Evolutionary conservation across 768 basidiomycete genomes (phyloP).

Genomic region (Phanerodontia chrysosporium): DNA sequence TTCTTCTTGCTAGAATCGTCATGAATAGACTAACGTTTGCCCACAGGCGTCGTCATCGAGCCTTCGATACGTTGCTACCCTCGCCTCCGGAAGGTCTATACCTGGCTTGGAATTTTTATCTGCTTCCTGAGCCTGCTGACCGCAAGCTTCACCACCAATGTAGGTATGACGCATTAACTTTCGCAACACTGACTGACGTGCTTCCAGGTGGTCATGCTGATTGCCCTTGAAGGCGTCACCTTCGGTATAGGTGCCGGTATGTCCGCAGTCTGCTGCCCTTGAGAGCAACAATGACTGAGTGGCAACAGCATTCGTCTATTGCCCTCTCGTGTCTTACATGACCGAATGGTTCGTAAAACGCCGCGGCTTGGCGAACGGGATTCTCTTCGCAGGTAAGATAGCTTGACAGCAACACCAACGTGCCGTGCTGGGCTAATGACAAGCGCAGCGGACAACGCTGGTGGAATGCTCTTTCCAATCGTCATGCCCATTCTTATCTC

Average conservation of each 20-base stretch:
- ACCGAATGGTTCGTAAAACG: conserved; percentile 30
- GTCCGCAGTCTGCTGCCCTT: neutral
- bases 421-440: neutral
- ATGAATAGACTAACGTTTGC: neutral
- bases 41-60: conserved; percentile 19
- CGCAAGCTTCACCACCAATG: conserved; percentile 20
- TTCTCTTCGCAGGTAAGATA: conserved; percentile 24
- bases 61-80: conserved; percentile 23
- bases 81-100: conserved; percentile 11
- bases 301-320: conserved; percentile 21
- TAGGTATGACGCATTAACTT: neutral
- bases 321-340: conserved; percentile 25
- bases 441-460: conserved; percentile 1
- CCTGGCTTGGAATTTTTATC: conserved; percentile 20
- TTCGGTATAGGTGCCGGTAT: conserved; percentile 27
- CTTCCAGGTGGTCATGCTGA: neutral
- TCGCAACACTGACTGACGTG: neutral
- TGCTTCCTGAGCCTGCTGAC: conserved; percentile 23
- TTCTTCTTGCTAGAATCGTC: neutral
- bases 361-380: conserved; percentile 29
- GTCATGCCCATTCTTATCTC: conserved; percentile 23
- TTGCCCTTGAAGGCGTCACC: conserved; percentile 24
- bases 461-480: conserved; percentile 27
- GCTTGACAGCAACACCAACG: conserved; percentile 8
- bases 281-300: neutral